A percentile compares a stretch with the other conserved stretches of the same genome.
Evolutionary conservation across 2,329 filamentous ascomycete genomes (phyloP).

Genomic region (Colletotrichum lini): DNA sequence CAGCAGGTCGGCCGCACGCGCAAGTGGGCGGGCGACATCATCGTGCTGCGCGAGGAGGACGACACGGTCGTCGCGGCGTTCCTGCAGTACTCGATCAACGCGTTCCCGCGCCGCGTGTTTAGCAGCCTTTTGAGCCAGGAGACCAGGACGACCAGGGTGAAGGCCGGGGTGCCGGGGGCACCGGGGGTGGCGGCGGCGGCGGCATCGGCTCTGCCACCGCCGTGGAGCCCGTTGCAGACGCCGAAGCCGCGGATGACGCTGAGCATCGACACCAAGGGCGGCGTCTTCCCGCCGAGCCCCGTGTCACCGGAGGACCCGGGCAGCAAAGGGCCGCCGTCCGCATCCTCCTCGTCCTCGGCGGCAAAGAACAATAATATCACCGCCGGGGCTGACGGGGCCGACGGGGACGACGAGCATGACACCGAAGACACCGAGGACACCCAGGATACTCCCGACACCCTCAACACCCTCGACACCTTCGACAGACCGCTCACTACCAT

Average conservation of each 20-base stretch:
- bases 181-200: too few relatives aligned
- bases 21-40: constrained; percentile 11
- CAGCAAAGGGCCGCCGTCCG: neutral
- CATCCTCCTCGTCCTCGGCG: neutral
- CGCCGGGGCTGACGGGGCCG: too few relatives aligned
- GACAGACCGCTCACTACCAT: neutral
- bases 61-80: constrained; percentile 15
- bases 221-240: neutral
- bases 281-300: neutral
- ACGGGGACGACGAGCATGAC: neutral
- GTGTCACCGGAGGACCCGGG: neutral
- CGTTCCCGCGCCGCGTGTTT: constrained; percentile 13
- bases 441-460: neutral
- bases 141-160: neutral
- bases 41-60: constrained; percentile 11
- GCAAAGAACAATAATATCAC: neutral
- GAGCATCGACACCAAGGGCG: neutral
- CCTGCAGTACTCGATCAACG: constrained; percentile 15
- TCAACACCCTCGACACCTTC: too few relatives aligned
- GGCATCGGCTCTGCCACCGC: too few relatives aligned
- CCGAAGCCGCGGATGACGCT: neutral
- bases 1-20: constrained; percentile 14
- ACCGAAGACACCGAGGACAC: neutral
- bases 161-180: too few relatives aligned
- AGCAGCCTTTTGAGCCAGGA: neutral